Base-by-base conservation (phyloP, 73 alveolate genomes). In the Paramecium caudatum region DNA sequence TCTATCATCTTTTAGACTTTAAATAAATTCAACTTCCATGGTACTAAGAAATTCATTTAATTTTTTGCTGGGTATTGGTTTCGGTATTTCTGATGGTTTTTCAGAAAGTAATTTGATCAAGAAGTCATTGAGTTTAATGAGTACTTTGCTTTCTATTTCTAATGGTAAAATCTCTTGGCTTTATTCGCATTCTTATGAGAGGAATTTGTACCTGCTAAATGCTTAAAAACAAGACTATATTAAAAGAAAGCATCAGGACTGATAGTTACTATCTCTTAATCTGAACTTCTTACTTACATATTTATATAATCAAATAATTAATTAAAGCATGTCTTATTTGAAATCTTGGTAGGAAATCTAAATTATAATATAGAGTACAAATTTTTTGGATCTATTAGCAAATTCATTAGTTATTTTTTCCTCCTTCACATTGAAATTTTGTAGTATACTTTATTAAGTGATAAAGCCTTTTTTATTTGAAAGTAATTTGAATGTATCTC, bases 21-120 rank as follows among this genome's bases (percentile, higher is more conserved):
- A 55, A 3, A 27, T 27, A 55, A 19, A 27, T 55, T 19, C 46
- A 55, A n/a, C n/a, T 55, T 55, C 80, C 30, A 55, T 21, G 30
- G 80, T 37, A 55, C 30, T 55, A 55, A 55, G 80, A 55, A 55
- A 55, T 4, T 17, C 9, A 55, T 55, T 43, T 55, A 55, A 55
- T 27, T 55, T 23, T 19, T 10, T 55, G 30, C 46, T 55, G 23
- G 80, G 80, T 27, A 55, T 55, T 10, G 80, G 80, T 55, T 55
- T 55, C 12, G 80, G 80, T 27, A 55, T 55, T 4, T 27, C 21
- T 0, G 80, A 23, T 55, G 80, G 46, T 2, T 21, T 23, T 55
- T 55, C 19, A 10, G 41, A 8, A 3, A 55, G n/a, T 43, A 55
- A 27, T 10, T 55, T 23, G 12, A 27, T 55, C 30, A 55, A 55